These are phyloP conservation scores for Tuber umbilicatum DNA, from an alignment of 495 filamentous ascomycete genomes.

Conservation along the genomic window DNA sequence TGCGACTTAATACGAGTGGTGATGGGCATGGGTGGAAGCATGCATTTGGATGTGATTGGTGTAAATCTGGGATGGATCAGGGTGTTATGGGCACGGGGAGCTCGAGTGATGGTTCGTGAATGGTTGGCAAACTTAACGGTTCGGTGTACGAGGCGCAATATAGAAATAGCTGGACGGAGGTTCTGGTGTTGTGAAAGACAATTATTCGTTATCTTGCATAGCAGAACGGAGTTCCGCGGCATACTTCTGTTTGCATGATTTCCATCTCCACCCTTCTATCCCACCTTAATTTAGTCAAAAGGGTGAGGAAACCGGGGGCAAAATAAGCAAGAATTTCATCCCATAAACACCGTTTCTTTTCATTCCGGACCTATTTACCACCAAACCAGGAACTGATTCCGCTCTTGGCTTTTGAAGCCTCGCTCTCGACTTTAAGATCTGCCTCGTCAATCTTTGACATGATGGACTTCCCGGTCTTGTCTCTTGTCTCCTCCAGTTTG, in stretches of 20 bases:
- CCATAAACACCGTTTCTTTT: not conserved
- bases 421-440: slow-evolving; percentile 69
- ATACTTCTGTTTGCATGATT: not conserved
- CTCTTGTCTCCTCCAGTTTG: slow-evolving; percentile 52
- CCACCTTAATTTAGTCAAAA: not conserved
- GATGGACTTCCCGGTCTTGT: slow-evolving; percentile 53
- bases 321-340: not conserved
- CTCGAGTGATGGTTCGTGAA: not conserved
- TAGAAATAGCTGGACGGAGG: not conserved
- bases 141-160: not conserved
- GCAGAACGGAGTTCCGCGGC: not conserved
- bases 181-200: not conserved
- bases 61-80: not conserved
- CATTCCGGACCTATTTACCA: not conserved
- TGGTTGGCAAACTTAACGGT: not conserved
- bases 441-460: slow-evolving; percentile 64
- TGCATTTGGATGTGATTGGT: not conserved
- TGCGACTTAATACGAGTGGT: not conserved
- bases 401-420: slow-evolving; percentile 70
- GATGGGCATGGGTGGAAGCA: not conserved
- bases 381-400: slow-evolving; percentile 76
- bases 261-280: not conserved
- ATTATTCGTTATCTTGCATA: not conserved
- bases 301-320: not conserved
- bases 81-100: not conserved